phyloP scores from a whole-genome alignment of 257 asterid species.

The Solanum raphanifolium region DNA sequence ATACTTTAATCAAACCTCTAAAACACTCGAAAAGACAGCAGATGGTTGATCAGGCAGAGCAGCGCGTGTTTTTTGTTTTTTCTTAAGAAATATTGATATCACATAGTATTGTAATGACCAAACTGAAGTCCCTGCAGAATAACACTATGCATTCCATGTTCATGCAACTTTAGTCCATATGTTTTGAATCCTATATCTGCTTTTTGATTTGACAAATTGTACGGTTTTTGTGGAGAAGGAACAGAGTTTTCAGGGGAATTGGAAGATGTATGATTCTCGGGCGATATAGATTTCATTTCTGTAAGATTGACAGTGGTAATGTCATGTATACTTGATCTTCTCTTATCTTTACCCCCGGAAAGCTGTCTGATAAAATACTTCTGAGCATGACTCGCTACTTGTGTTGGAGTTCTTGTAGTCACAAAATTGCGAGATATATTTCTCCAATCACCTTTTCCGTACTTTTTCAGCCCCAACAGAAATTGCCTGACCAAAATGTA shows the following conservation, averaged over 20 bases:
- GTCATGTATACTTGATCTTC: conserved; percentile 91
- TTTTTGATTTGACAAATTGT: conserved; percentile 25
- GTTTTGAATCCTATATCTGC: conserved; percentile 28
- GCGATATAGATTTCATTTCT: conserved; percentile 29
- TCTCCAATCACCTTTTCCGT: conserved; percentile 97
- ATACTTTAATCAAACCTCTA: background rate
- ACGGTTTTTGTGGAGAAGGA: conserved; percentile 10
- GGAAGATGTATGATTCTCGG: conserved; percentile 6
- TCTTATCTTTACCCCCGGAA: conserved; percentile 83
- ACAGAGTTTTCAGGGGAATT: conserved; percentile 24
- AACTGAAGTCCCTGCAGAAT: conserved; percentile 28
- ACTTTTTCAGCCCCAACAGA: conserved; percentile 79
- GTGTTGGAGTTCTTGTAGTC: conserved; percentile 81
- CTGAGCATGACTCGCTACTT: conserved; percentile 95
- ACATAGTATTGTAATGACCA: conserved; percentile 20
- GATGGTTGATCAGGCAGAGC: background rate
- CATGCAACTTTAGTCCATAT: background rate
- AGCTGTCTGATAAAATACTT: conserved; percentile 84
- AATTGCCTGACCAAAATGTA: conserved; percentile 46
- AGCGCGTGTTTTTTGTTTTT: background rate
- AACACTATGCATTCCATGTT: conserved; percentile 10
- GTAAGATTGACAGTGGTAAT: conserved; percentile 56
- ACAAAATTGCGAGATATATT: conserved; percentile 78
- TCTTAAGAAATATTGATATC: conserved; percentile 9
- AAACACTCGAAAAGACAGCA: background rate